Evolutionary conservation across 441 rosid species (phyloP).

Genomic region (Euphorbia schlechtendalii): DNA sequence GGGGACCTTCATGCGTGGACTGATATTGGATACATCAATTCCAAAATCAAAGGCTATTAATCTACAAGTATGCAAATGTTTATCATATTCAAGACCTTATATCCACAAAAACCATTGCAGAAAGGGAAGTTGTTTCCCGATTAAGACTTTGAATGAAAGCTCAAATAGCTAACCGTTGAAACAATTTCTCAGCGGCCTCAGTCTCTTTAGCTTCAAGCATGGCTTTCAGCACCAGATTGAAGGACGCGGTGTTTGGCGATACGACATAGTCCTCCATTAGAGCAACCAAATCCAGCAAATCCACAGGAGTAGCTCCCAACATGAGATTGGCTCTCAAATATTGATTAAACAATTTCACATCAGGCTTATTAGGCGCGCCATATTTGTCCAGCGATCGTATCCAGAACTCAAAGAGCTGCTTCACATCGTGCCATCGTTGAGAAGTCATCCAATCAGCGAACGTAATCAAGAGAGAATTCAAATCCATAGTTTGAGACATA

Average conservation of each 20-base stretch:
- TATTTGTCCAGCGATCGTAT: conserved; percentile 57
- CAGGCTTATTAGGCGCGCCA: conserved; percentile 83
- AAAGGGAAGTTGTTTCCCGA: background rate
- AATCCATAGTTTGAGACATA: conserved; percentile 41
- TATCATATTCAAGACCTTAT: too few species aligned
- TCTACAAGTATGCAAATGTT: too few species aligned
- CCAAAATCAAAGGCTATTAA: too few species aligned
- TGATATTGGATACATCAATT: too few species aligned
- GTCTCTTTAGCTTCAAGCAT: conserved; percentile 57
- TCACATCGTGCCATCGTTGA: conserved; percentile 71
- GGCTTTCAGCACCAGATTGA: conserved; percentile 70
- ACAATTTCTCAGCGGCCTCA: conserved; percentile 65
- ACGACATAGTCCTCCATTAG: conserved; percentile 58
- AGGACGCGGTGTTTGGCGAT: conserved; percentile 66
- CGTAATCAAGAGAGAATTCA: conserved; percentile 38
- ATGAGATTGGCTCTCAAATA: conserved; percentile 79
- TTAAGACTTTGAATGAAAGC: background rate
- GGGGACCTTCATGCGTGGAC: too few species aligned
- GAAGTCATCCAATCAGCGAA: conserved; percentile 74
- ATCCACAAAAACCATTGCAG: too few species aligned
- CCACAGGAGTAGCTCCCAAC: conserved; percentile 47
- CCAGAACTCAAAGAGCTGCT: conserved; percentile 73
- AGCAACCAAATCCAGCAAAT: conserved; percentile 61
- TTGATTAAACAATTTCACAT: conserved; percentile 59
- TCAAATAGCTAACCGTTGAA: conserved; percentile 45